Base-by-base conservation (phyloP, 345 rosid genomes). In the Salix arbutifolia region DNA sequence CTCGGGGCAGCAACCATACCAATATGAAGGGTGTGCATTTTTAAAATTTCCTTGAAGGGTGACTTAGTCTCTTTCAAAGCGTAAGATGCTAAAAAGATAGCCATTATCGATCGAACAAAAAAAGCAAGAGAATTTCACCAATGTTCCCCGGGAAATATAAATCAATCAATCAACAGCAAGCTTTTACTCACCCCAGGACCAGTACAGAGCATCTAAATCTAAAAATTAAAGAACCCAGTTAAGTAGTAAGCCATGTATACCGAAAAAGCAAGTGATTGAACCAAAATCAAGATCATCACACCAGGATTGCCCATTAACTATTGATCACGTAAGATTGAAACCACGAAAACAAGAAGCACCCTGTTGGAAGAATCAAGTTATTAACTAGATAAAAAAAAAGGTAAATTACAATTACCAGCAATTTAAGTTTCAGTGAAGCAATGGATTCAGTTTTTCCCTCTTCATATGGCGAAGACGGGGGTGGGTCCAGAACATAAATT, bases 401-500 rank as follows among this genome's bases (percentile, higher is more conserved):
- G 19, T 10, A 13, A 25, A 33, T 28, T 12, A 19, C 8, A 21
- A 68, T 88, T 75, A 91, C 96, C 80, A 91, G 88, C 78, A 91
- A 85, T 14, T 87, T 87, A 76, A 91, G 83, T 83, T 91, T 89
- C 76, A 87, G 79, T 46, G 87, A 71, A 56, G 85, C 83, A 28
- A 84, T 37, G 31, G 38, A 17, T 23, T 78, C 71, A 52, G 9
- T 46, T 21, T 79, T 86, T 42, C 65, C 69, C 0, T 70, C 75
- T 3, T 40, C 80, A 64, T 37, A 53, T 19, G 37, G 75, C 0
- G 88, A 64, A 67, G 83, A 77, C 30, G 89, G 76, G 5, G 88
- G 86, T 7, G 83, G 87, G 14, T 83, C 89, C 13, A 86, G 72
- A 52, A 84, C 82, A 18, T 84, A 73, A 0, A 84, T 87, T 28